Percentiles rank a stretch among this genome's conserved stretches.
Evolutionary conservation across 768 basidiomycete species (phyloP).

Genomic region (Gloeostereum incarnatum): DNA sequence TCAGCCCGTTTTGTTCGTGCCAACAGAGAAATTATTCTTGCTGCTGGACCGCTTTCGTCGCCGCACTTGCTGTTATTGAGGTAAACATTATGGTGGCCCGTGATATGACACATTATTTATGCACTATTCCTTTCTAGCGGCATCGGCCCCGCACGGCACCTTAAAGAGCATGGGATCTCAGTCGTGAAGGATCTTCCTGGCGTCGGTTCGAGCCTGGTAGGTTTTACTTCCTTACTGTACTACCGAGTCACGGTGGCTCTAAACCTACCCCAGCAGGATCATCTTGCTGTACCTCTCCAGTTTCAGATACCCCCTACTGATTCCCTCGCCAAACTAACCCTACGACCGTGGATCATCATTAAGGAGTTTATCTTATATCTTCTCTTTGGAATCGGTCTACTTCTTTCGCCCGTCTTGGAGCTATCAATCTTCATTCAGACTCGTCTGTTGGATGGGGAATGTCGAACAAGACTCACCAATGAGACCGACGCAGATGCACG

Average conservation of each 20-base stretch:
- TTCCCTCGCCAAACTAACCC: conserved; percentile 17
- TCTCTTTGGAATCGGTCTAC: conserved; percentile 21
- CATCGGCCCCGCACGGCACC: conserved; percentile 29
- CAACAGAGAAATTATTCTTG: conserved; percentile 7
- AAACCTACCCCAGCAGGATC: too few species aligned
- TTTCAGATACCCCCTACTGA: conserved; percentile 22
- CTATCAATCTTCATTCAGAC: conserved; percentile 20
- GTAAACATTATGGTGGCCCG: not conserved
- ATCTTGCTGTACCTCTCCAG: conserved; percentile 22
- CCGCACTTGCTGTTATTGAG: conserved; percentile 9
- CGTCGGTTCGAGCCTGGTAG: conserved; percentile 32
- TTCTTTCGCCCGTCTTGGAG: conserved; percentile 20
- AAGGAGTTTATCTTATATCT: conserved; percentile 23
- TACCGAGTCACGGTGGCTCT: too few species aligned
- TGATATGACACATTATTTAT: not conserved
- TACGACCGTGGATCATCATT: conserved; percentile 16
- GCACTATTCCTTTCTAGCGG: conserved; percentile 13
- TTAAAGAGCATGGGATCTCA: conserved; percentile 24
- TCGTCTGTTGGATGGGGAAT: conserved; percentile 16
- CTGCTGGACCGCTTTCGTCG: conserved; percentile 7
- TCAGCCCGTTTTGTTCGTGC: too few species aligned
- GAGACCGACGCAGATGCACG: conserved; percentile 10
- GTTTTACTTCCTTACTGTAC: not conserved
- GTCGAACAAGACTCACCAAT: too few species aligned
- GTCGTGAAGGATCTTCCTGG: conserved; percentile 28